Evolutionary conservation across 768 basidiomycete species (phyloP), one percentile per base, ranked within the genome.

Genomic region (Astraeus odoratus): DNA sequence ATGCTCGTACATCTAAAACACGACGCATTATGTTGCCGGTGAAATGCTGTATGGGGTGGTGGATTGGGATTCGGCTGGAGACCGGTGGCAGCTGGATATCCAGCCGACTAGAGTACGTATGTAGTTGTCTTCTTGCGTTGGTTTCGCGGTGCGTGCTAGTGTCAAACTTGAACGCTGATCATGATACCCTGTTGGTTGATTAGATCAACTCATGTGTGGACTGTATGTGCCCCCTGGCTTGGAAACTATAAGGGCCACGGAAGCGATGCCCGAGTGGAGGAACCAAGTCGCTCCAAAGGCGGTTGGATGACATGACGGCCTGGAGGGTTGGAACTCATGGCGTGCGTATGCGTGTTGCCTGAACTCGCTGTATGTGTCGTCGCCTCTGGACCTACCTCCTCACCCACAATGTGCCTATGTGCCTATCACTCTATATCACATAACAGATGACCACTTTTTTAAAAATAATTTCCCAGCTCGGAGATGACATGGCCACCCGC

Each of bases 381-480:
- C 19, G 16, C 34, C 8, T 16, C 7, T 35, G 34, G 3, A 13
- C 31, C 31, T n/a, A 33, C 31, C 18, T 33, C 15, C 18, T 5
- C 18, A 15, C 31, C 19, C 16, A 16, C n/a, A n/a, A n/a, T n/a
- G n/a, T n/a, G n/a, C n/a, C n/a, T n/a, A n/a, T n/a, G n/a, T n/a
- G n/a, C n/a, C n/a, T n/a, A n/a, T n/a, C n/a, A 4, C 10, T 13
- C 12, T n/a, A 4, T 12, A 5, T n/a, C 12, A 31, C 30, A 5
- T 31, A 13, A 18, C 46, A 72, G 70, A 72, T 49, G 71, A 76
- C 44, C 75, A 74, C 46, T 76, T 68, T 60, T 76, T 76, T 53
- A 75, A n/a, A n/a, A n/a, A 76, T 52, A 70, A 69, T 15, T 72
- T 76, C 55, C 68, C 62, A 15, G 71, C 75, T 3, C 58, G 74